Evolutionary conservation across 1,284 basidiomycete species (phyloP).

Genomic region (Sanghuangporus baumii): DNA sequence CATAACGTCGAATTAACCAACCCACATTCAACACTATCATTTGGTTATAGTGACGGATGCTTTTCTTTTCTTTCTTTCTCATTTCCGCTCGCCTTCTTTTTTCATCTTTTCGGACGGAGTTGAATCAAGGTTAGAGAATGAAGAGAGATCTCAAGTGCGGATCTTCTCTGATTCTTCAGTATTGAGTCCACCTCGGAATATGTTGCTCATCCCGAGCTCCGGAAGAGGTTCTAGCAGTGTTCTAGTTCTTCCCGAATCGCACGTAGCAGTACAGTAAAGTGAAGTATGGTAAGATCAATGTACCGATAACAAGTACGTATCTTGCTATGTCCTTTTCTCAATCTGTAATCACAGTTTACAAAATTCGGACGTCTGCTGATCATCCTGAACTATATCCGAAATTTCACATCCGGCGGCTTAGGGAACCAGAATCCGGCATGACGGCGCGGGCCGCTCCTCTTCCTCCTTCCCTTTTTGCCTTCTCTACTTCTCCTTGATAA

Average conservation of each 20-base stretch:
- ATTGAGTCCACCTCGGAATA: no score
- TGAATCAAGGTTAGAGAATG: not conserved
- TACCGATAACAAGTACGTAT: no score
- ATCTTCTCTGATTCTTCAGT: not conserved
- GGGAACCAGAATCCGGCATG: not conserved
- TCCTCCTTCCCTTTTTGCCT: not conserved
- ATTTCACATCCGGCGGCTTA: no score
- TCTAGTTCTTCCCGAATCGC: not conserved
- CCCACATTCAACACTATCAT: no score
- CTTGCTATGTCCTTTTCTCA: no score
- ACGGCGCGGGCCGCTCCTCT: no score
- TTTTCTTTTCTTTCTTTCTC: no score
- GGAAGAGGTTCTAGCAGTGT: no score
- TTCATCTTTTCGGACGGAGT: not conserved
- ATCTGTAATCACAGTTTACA: no score
- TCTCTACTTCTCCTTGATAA: not conserved
- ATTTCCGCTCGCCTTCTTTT: not conserved
- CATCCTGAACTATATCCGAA: no score
- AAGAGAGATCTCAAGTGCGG: not conserved
- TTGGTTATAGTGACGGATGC: no score
- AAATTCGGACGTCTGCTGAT: no score
- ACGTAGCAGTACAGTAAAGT: not conserved
- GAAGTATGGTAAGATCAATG: not conserved
- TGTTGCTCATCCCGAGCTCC: not conserved
- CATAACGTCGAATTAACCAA: not conserved